phyloP scores from a whole-genome alignment of 1,284 basidiomycete species.

The Boletellus deceptivus region DNA sequence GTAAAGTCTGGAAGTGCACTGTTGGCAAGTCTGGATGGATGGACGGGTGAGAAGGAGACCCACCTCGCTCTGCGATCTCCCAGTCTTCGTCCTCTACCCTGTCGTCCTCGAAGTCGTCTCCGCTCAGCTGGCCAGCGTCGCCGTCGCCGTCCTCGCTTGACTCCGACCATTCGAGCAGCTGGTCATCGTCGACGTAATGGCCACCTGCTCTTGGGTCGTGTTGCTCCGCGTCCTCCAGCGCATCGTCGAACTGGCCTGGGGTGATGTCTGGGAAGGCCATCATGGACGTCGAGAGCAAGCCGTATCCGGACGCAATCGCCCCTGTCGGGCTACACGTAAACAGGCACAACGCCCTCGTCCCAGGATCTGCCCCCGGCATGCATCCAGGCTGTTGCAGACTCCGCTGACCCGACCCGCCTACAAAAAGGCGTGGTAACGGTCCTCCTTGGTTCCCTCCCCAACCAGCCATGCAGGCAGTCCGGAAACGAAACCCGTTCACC shows the following conservation, averaged over 20 bases:
- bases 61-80: slow-evolving; percentile 81
- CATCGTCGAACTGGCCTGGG: slow-evolving; percentile 56
- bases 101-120: slow-evolving; percentile 50
- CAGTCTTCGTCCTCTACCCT: slow-evolving; percentile 88
- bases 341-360: slow-evolving; percentile 21
- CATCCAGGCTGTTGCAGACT: background rate
- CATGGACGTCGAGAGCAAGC: slow-evolving; percentile 2
- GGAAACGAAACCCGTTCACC: slow-evolving; percentile 46
- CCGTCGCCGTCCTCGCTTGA: slow-evolving; percentile 38
- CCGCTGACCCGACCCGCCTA: slow-evolving; percentile 1
- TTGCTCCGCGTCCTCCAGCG: slow-evolving; percentile 18
- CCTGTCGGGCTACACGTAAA: slow-evolving; percentile 21
- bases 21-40: background rate
- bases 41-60: slow-evolving; percentile 7
- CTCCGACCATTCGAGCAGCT: slow-evolving; percentile 38
- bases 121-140: slow-evolving; percentile 39
- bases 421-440: slow-evolving; percentile 9
- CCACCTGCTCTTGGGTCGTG: slow-evolving; percentile 34
- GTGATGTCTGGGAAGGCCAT: slow-evolving; percentile 31
- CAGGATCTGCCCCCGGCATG: background rate
- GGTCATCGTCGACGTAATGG: slow-evolving; percentile 49
- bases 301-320: slow-evolving; percentile 12
- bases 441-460: background rate
- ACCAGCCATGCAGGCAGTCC: slow-evolving; percentile 33
- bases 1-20: slow-evolving; percentile 73